A percentile compares a stretch with the other conserved stretches of the same genome.
Conservation (phyloP, 139 green algal genomes). For the Astrephomene gubernaculifera region DNA sequence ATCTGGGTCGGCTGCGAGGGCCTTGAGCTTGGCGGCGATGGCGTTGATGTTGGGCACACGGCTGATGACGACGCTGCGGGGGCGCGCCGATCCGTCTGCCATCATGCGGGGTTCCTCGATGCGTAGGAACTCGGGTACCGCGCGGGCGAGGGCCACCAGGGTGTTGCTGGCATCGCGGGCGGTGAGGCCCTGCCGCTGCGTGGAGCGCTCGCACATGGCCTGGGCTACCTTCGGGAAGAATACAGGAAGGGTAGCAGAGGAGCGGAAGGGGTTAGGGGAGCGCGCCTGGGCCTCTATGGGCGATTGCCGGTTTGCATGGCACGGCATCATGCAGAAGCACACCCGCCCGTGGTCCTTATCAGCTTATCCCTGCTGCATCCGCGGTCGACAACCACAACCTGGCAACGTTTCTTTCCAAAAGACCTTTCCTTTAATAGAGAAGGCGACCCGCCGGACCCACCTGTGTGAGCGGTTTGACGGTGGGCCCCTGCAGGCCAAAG, state of each 20-base stretch:
- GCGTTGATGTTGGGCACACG: not conserved
- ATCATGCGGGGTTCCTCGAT: conserved; percentile 33
- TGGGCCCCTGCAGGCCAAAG: conserved; percentile 6
- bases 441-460: too few relatives aligned
- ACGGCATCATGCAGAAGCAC: too few relatives aligned
- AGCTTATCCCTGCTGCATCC: too few relatives aligned
- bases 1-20: conserved; percentile 24
- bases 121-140: conserved; percentile 31
- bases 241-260: not conserved
- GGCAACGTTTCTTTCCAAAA: too few relatives aligned
- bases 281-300: too few relatives aligned
- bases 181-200: not conserved
- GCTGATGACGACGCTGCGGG: conserved; percentile 26
- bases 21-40: conserved; percentile 30
- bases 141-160: conserved; percentile 8
- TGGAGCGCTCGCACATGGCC: conserved; percentile 24
- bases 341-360: too few relatives aligned
- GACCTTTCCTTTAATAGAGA: too few relatives aligned
- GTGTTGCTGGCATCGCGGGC: conserved; percentile 28
- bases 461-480: conserved; percentile 33
- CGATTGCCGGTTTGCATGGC: too few relatives aligned
- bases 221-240: too few relatives aligned
- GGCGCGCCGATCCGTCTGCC: conserved; percentile 29
- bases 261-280: not conserved
- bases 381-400: too few relatives aligned